Evolutionary conservation across 2,329 filamentous ascomycete species (phyloP).

Genomic region (Alternaria sp.): DNA sequence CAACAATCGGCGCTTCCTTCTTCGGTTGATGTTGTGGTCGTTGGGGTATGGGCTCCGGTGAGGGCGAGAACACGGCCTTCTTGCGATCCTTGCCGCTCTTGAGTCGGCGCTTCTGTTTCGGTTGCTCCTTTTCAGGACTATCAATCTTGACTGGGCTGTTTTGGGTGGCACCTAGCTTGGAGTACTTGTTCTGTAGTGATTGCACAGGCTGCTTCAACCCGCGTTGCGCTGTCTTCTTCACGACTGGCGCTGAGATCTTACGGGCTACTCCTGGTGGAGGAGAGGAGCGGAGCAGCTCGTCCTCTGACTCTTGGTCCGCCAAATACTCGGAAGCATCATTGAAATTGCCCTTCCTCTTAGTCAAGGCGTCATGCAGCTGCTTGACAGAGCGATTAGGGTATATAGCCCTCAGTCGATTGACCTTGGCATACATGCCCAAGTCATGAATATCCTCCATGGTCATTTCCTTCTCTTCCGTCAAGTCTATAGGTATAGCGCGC

Average conservation of each 20-base stretch:
- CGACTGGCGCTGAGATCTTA: conserved; percentile 24
- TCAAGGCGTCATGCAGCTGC: conserved; percentile 60
- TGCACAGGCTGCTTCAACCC: conserved; percentile 63
- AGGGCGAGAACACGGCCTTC: conserved; percentile 44
- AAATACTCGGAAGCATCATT: conserved; percentile 58
- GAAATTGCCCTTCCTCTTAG: conserved; percentile 60
- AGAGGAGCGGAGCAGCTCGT: conserved; percentile 47
- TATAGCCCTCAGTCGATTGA: conserved; percentile 61
- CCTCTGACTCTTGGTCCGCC: conserved; percentile 33
- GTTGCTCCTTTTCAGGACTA: conserved; percentile 29
- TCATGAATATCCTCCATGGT: conserved; percentile 53
- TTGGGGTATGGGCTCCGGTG: conserved; percentile 25
- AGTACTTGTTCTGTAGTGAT: conserved; percentile 66
- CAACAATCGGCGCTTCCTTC: conserved; percentile 22
- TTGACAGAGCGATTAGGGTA: conserved; percentile 58
- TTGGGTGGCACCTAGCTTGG: conserved; percentile 32
- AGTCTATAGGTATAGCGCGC: conserved; percentile 45
- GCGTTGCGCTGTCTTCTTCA: conserved; percentile 62
- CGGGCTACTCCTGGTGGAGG: conserved; percentile 34
- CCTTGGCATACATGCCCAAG: conserved; percentile 58
- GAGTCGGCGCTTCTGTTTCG: conserved; percentile 53
- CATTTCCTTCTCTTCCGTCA: conserved; percentile 29
- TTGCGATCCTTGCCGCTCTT: conserved; percentile 53
- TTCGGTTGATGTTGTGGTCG: conserved; percentile 29
- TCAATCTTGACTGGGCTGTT: conserved; percentile 21